Evolutionary conservation across 2,329 filamentous ascomycete species (phyloP), one percentile per base, ranked within the genome.

Genomic region (Elsinoe perseae): DNA sequence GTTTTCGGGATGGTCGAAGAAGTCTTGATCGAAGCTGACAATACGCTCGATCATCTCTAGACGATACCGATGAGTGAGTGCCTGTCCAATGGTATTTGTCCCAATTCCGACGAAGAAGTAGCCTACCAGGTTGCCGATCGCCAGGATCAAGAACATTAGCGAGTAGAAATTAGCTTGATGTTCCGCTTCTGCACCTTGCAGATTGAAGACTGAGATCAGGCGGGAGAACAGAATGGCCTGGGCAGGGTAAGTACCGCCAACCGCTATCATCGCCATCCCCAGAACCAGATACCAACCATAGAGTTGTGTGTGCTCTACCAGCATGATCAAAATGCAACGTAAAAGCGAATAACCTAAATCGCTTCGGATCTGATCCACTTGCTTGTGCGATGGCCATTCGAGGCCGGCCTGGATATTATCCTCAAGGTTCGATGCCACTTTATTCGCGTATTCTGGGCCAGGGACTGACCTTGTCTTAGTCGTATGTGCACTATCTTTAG

Each of bases 91-190:
- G 2, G 71, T 66, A 54, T 76, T 77, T 16, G 72, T 72, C 1
- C 65, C 61, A 64, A 66, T 76, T 1, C 77, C 77, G 2, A 80
- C 64, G n/a, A 62, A 59, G 23, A 72, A 73, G 59, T 77, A 81
- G 30, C 68, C 72, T 3, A 71, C 40, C 0, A 72, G 65, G 28
- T 77, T 74, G 1, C 67, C 74, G 7, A 81, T 60, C 0, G 78
- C 77, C 4, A 80, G 71, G 6, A 80, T 65, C 62, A 81, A 79
- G 63, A 81, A 80, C 76, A 81, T 80, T 10, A 81, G 69, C 0
- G 76, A 70, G 65, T 73, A 80, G 62, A 80, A 79, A 60, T 80
- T 71, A 8, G 72, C 75, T 53, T 72, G 65, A 1, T 70, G 58
- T 18, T 70, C 65, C 2, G 73, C 71, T 59, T 69, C 64, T 7